These are phyloP conservation scores for Trichoderma koningii DNA, from an alignment of 2,329 filamentous ascomycete genomes.

Conservation along the genomic window DNA sequence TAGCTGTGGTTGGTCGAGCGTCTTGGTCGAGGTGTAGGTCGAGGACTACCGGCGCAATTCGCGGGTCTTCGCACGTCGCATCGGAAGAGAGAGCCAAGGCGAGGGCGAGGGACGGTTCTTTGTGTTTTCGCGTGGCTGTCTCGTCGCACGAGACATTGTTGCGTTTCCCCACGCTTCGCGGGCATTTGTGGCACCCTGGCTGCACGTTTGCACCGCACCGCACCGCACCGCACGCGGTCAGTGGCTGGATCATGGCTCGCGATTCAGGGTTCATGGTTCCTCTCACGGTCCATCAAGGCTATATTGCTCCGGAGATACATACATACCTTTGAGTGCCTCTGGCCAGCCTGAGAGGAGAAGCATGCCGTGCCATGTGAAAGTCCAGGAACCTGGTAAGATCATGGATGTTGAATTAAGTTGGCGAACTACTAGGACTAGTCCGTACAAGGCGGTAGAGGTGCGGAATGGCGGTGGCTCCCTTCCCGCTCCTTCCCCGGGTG, in stretches of 20 bases:
- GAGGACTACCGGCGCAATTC: neutral
- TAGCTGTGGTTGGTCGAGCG: neutral
- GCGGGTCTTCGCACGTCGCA: neutral
- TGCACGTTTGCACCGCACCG: neutral
- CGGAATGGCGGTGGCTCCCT: neutral
- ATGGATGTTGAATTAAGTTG: conserved; percentile 4
- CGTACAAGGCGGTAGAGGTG: neutral
- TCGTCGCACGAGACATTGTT: conserved; percentile 18
- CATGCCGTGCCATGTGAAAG: neutral
- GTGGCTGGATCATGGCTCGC: neutral
- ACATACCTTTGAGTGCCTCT: neutral
- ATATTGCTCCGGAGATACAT: neutral
- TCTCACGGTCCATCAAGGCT: neutral
- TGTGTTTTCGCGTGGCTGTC: conserved; percentile 24
- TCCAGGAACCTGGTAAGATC: neutral
- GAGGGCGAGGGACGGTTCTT: conserved; percentile 7
- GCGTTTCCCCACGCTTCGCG: conserved; percentile 11
- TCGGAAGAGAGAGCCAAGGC: neutral
- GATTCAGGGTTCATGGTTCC: neutral
- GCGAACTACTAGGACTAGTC: no score
- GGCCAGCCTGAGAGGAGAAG: neutral
- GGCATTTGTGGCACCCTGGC: conserved; percentile 2
- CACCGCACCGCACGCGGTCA: neutral
- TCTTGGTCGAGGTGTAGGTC: neutral
- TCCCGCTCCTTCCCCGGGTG: no score